Evolutionary conservation across 176 grass and related monocot species (phyloP), one percentile per base, ranked within the genome.

Genomic region (Alopecurus myosuroides): DNA sequence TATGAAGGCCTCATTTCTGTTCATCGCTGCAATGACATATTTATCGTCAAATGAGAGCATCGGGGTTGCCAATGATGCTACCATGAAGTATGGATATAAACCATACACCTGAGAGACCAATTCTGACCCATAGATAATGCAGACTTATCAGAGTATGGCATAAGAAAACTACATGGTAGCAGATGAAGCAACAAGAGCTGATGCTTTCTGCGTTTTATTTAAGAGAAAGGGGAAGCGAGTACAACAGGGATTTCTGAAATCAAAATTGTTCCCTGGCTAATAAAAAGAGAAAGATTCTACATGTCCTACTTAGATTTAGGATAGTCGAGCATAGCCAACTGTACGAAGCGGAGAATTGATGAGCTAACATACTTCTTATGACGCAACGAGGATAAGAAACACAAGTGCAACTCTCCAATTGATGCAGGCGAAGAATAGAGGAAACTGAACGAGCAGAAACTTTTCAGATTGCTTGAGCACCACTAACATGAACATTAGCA

Each of bases 401-500:
- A 17, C 45, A 26, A 39, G 13, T n/a, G 29, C 52, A 44, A 83
- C 49, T 41, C 37, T 2, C 48, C 5, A 49, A 30, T 78, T 71
- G 51, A 71, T 5, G 0, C 25, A 28, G 20, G 37, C 67, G 5
- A 62, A 29, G 39, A 22, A 9, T 8, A 58, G 60, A 8, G 26
- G 39, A 57, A 77, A 37, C 3, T 13, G 25, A 70, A 49, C 26
- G 57, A 78, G 66, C 28, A 39, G 62, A 72, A 1, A 48, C 34
- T 34, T 71, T 34, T 18, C 19, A 13, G 56, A 67, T 41, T 26
- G 42, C 42, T 4, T 13, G 10, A 45, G 42, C 42, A 0, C 42
- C 68, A 65, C 30, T 20, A 80, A 77, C 19, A 53, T 25, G 66
- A 66, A 31, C 74, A 84, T 28, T n/a, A n/a, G n/a, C n/a, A n/a